Evolutionary conservation across 2,329 filamentous ascomycete species (phyloP), one percentile per base, ranked within the genome.

Genomic region (Talaromyces sp.): DNA sequence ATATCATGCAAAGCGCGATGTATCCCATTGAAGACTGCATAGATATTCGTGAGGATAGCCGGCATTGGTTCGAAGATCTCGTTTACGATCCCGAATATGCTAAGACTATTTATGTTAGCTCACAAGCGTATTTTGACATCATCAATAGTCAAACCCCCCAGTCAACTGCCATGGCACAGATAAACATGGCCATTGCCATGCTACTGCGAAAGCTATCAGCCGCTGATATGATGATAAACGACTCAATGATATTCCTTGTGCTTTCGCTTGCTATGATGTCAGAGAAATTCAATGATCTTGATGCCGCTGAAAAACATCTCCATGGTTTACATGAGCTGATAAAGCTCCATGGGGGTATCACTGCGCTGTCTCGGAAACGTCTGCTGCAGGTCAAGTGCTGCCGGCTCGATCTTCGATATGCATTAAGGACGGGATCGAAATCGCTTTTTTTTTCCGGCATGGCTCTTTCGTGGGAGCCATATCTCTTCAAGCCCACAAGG

Each of bases 301-400:
- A 52, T 3, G 28, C 55, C 15, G 55, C 45, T 8, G 31, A 52
- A 22, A 39, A 52, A 21, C 55, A 57, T 40, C 45, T 57, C 17
- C 9, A 41, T 17, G 55, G 45, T 1, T 57, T 51, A 35, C 51
- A 57, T 40, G 43, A 57, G 7, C 21, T 57, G 2, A 21, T 57
- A 22, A 7, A 7, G 1, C 25, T 33, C 15, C 55, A 28, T 43
- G 55, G 55, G 28, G 55, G 55, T 8, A 36, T 57, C 11, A 11
- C n/a, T 21, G 28, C 43, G 41, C 45, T 56, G 4, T 39, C 36
- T 19, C 36, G 40, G 11, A 51, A 50, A 36, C 43, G 33, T 13
- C 7, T 5, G 22, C 21, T 57, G 15, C 55, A 57, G 31, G 22
- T 57, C 22, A 57, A 57, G 51, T 57, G 55, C 37, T 51, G 35